These are phyloP conservation scores for Grosmannia huntii DNA, from an alignment of 2,329 filamentous ascomycete genomes.

Conservation along the genomic window DNA sequence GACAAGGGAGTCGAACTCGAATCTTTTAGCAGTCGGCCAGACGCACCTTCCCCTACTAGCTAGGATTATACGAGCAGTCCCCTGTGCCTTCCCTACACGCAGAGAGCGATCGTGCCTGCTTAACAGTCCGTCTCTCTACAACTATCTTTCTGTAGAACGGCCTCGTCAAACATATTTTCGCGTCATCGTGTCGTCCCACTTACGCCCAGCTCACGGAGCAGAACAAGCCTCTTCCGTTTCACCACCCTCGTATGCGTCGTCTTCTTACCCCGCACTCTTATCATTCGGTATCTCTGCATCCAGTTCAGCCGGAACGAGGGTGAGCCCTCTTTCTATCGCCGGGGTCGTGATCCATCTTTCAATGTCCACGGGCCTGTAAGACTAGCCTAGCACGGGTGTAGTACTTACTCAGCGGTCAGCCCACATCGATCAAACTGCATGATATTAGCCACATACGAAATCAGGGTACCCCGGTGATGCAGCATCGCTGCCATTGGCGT, in stretches of 20 bases:
- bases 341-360: constrained; percentile 1
- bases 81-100: constrained; percentile 8
- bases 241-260: constrained; percentile 5
- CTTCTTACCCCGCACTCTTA: constrained; percentile 17
- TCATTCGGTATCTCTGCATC: constrained; percentile 35
- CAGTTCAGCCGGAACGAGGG: constrained; percentile 36
- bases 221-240: constrained; percentile 5
- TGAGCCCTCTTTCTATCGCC: constrained; percentile 15
- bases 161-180: not conserved
- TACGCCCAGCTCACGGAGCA: constrained; percentile 5
- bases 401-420: not conserved
- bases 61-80: constrained; percentile 8
- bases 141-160: not conserved
- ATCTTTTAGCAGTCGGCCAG: too few species aligned
- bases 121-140: not conserved
- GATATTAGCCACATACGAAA: not conserved
- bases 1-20: too few species aligned
- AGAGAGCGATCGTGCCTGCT: constrained; percentile 3
- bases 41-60: not conserved
- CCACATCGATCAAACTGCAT: not conserved
- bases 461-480: not conserved
- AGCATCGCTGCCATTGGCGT: not conserved
- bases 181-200: not conserved
- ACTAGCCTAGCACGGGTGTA: too few species aligned
- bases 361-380: constrained; percentile 5